These are phyloP conservation scores for Penicillium fimorum DNA, from an alignment of 495 filamentous ascomycete species.

Conservation along the genomic window DNA sequence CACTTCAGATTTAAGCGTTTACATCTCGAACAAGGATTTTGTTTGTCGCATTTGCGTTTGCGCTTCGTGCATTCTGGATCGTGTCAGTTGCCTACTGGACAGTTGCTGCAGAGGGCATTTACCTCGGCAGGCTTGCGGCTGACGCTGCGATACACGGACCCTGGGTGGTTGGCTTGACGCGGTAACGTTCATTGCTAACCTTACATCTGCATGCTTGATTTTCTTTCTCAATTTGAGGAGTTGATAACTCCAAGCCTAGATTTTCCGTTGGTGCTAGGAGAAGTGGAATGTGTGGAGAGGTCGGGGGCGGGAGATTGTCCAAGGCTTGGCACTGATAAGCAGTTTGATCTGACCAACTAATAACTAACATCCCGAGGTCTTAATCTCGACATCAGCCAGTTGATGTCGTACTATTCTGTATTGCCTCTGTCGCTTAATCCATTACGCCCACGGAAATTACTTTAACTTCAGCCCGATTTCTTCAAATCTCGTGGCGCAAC, in stretches of 20 bases:
- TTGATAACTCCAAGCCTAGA: background rate
- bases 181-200: constrained; percentile 3
- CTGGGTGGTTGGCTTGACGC: constrained; percentile 11
- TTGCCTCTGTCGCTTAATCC: background rate
- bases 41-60: constrained; percentile 35
- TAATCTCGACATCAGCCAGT: background rate
- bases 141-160: constrained; percentile 32
- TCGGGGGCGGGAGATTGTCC: background rate
- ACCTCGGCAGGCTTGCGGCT: constrained; percentile 35
- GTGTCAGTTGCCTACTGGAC: constrained; percentile 8
- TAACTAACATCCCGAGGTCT: background rate
- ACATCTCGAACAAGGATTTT: constrained; percentile 32
- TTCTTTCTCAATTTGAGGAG: background rate
- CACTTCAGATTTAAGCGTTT: constrained; percentile 29
- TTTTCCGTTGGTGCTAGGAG: background rate
- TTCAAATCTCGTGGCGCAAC: constrained; percentile 18
- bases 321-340: constrained; percentile 5
- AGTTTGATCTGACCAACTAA: background rate
- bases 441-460: too few species aligned
- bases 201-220: background rate
- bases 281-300: background rate
- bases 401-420: background rate
- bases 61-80: constrained; percentile 32
- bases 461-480: background rate
- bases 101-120: constrained; percentile 1